These are phyloP conservation scores for Jaapia argillacea DNA, from an alignment of 768 basidiomycete genomes.

Conservation along the genomic window DNA sequence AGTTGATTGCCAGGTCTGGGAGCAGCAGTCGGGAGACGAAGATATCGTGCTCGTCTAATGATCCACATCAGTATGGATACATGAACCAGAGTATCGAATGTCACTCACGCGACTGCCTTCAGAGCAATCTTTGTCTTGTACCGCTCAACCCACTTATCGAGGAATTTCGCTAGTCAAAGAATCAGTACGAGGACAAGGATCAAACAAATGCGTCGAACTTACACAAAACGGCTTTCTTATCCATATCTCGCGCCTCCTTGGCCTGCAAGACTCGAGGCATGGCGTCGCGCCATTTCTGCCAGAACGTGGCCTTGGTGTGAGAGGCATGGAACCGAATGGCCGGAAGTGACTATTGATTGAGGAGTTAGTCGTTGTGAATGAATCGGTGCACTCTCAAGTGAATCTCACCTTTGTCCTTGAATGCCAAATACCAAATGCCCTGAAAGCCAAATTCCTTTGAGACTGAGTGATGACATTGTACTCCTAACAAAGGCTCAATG, in stretches of 20 bases:
- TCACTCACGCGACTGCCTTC: slow-evolving; percentile 76
- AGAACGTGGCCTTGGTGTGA: slow-evolving; percentile 47
- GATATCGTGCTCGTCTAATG: slow-evolving; percentile 67
- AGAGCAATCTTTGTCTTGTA: slow-evolving; percentile 63
- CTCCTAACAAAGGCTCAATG: slow-evolving; percentile 30
- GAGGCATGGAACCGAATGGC: slow-evolving; percentile 69
- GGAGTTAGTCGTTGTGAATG: not conserved
- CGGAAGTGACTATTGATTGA: slow-evolving; percentile 48
- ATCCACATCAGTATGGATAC: slow-evolving; percentile 10
- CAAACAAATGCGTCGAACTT: slow-evolving; percentile 17
- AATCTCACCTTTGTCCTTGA: slow-evolving; percentile 56
- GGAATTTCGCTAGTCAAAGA: slow-evolving; percentile 31
- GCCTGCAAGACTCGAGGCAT: slow-evolving; percentile 63
- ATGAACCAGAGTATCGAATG: slow-evolving; percentile 5
- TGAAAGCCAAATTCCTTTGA: slow-evolving; percentile 50
- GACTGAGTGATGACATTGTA: slow-evolving; percentile 46
- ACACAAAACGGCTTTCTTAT: slow-evolving; percentile 50
- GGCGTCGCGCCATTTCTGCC: slow-evolving; percentile 55
- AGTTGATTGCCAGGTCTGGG: slow-evolving; percentile 26
- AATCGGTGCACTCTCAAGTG: not conserved
- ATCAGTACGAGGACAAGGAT: slow-evolving; percentile 8
- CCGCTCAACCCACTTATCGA: slow-evolving; percentile 60
- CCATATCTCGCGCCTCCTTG: slow-evolving; percentile 53
- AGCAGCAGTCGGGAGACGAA: slow-evolving; percentile 55
- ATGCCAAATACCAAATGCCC: slow-evolving; percentile 68